phyloP scores from a whole-genome alignment of 305 asterid genomes.

The Solanum hybrid region DNA sequence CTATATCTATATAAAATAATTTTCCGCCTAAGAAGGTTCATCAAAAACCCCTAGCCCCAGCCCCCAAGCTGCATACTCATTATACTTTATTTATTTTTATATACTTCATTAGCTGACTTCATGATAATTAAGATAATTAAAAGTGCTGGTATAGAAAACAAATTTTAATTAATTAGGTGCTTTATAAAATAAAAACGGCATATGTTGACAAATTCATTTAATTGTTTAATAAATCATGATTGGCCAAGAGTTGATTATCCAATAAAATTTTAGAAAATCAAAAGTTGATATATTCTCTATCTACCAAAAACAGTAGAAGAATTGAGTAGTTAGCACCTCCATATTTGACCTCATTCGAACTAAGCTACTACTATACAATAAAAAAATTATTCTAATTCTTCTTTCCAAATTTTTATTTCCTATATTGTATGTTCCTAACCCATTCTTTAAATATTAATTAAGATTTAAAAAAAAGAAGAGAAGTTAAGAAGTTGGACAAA shows the following conservation, averaged over 20 bases:
- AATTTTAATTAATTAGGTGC: background rate
- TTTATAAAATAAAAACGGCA: background rate
- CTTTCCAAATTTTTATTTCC: background rate
- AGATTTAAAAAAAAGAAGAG: background rate
- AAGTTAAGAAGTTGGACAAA: background rate
- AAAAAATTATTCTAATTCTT: background rate
- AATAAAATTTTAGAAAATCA: background rate
- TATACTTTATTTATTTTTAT: background rate
- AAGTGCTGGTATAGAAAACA: background rate
- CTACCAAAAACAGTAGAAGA: background rate
- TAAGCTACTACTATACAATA: background rate
- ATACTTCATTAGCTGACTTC: background rate
- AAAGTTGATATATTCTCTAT: background rate
- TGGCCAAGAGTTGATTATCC: background rate
- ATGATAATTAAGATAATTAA: background rate
- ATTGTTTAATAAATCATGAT: background rate
- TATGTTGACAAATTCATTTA: slow-evolving; percentile 3
- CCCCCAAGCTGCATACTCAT: background rate
- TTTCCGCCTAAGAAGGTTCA: background rate
- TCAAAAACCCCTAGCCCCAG: background rate
- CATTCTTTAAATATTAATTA: background rate
- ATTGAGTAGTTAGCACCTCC: background rate
- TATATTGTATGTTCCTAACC: background rate
- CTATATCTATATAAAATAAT: too few species aligned
- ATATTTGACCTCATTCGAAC: slow-evolving; percentile 1